These are phyloP conservation scores for Crotalaria pallida DNA, from an alignment of 306 rosid species.

Conservation along the genomic window DNA sequence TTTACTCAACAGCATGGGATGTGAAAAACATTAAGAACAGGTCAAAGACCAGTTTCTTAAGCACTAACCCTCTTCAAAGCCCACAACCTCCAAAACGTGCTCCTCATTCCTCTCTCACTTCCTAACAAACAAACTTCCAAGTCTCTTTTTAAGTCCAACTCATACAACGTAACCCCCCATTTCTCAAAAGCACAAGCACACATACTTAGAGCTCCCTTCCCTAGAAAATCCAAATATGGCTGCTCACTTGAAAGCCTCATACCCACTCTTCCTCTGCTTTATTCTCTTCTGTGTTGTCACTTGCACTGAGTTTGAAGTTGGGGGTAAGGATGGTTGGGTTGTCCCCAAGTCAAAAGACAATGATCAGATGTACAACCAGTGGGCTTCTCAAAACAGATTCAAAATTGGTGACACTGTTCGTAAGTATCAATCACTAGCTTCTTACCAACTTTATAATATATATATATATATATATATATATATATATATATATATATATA, in stretches of 20 bases:
- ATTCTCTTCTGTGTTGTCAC: slow-evolving; percentile 28
- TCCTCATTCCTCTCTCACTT: slow-evolving; percentile 37
- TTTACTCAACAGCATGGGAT: slow-evolving; percentile 18
- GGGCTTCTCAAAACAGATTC: slow-evolving; percentile 82
- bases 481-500: no score
- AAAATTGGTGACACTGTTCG: slow-evolving; percentile 55
- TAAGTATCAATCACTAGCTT: slow-evolving; percentile 32
- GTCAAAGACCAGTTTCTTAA: slow-evolving; percentile 31
- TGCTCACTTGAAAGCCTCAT: slow-evolving; percentile 7
- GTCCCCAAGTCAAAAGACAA: slow-evolving; percentile 43
- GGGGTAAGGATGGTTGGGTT: slow-evolving; percentile 56
- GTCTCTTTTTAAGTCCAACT: slow-evolving; percentile 32
- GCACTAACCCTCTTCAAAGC: background rate
- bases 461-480: no score
- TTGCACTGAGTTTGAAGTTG: slow-evolving; percentile 53
- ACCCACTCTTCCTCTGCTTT: slow-evolving; percentile 22
- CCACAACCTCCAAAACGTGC: slow-evolving; percentile 43
- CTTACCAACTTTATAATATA: no score
- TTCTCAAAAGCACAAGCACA: background rate
- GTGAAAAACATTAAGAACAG: slow-evolving; percentile 23
- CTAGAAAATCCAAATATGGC: slow-evolving; percentile 34
- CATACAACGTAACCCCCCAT: background rate
- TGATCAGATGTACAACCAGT: slow-evolving; percentile 40
- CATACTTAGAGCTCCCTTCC: slow-evolving; percentile 29
- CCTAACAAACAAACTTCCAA: slow-evolving; percentile 27